A percentile compares a stretch with the other conserved stretches of the same genome.
Evolutionary conservation across 805 yeast genomes (phyloP).

Genomic region (Nakazawaea wyomingensis): DNA sequence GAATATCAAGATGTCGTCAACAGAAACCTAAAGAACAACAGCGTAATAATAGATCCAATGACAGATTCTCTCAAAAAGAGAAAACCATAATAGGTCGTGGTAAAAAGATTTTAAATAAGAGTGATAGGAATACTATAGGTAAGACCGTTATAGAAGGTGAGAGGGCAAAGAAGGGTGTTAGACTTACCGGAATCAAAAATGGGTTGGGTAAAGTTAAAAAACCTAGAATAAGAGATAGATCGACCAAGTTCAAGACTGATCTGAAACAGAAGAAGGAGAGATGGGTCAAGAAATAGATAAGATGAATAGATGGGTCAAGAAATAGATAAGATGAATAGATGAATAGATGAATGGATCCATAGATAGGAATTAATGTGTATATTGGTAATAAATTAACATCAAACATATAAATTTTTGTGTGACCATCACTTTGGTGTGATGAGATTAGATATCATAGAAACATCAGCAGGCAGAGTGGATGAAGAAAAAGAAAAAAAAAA

Average conservation of each 20-base stretch:
- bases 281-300: not conserved
- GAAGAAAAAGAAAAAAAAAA: no score
- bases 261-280: conserved; percentile 8
- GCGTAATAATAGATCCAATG: conserved; percentile 8
- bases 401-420: no score
- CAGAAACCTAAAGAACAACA: not conserved
- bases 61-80: conserved; percentile 54
- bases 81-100: conserved; percentile 81
- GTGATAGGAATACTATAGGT: conserved; percentile 71
- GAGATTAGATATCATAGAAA: no score
- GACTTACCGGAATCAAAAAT: conserved; percentile 55
- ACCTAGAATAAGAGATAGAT: conserved; percentile 54
- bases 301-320: not conserved
- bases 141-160: conserved; percentile 61
- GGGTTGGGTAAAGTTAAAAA: conserved; percentile 48
- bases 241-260: conserved; percentile 43
- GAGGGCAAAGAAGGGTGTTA: conserved; percentile 68
- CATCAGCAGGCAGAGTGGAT: no score
- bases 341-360: no score
- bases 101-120: conserved; percentile 65
- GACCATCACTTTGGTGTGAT: no score
- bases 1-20: conserved; percentile 60
- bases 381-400: no score
- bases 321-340: not conserved
- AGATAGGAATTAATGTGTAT: no score